These are phyloP conservation scores for Leccinellum rugosiceps DNA, from an alignment of 768 basidiomycete species.

Conservation along the genomic window DNA sequence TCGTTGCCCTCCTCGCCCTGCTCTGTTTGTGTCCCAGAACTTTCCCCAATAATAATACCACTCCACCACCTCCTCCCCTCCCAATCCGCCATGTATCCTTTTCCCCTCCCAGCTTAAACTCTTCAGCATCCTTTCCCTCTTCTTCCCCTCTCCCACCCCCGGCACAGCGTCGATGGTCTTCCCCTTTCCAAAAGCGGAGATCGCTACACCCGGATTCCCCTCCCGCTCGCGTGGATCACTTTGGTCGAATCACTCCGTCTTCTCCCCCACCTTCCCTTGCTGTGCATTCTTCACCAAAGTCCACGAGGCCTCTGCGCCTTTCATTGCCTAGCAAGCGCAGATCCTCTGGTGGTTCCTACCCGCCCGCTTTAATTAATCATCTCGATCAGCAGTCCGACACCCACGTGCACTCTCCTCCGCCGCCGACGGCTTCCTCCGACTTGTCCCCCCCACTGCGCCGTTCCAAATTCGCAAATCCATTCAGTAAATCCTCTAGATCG, in stretches of 20 bases:
- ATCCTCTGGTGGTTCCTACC: not conserved
- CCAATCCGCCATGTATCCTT: constrained; percentile 21
- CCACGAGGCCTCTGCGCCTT: constrained; percentile 4
- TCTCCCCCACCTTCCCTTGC: not conserved
- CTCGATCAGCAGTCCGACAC: not conserved
- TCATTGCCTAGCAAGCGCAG: constrained; percentile 8
- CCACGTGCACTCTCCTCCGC: not conserved
- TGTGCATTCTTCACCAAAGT: not conserved
- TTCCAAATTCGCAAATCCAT: constrained; percentile 14
- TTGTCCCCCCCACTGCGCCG: constrained; percentile 8
- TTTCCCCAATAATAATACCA: not conserved
- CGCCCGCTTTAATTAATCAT: not conserved
- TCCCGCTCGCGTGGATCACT: constrained; percentile 12
- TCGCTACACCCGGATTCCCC: not conserved
- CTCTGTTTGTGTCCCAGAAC: not conserved
- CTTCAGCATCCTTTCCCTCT: not conserved
- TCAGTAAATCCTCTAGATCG: constrained; percentile 16
- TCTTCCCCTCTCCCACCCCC: not conserved
- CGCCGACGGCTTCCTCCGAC: not conserved
- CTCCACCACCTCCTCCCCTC: not conserved
- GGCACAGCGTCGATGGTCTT: not conserved
- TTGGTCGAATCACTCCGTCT: not conserved
- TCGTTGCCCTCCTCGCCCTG: not conserved
- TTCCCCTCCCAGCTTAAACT: not conserved
- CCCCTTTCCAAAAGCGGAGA: constrained; percentile 6